These are phyloP conservation scores for Eimeria acervulina DNA, from an alignment of 169 alveolate species.

Conservation along the genomic window DNA sequence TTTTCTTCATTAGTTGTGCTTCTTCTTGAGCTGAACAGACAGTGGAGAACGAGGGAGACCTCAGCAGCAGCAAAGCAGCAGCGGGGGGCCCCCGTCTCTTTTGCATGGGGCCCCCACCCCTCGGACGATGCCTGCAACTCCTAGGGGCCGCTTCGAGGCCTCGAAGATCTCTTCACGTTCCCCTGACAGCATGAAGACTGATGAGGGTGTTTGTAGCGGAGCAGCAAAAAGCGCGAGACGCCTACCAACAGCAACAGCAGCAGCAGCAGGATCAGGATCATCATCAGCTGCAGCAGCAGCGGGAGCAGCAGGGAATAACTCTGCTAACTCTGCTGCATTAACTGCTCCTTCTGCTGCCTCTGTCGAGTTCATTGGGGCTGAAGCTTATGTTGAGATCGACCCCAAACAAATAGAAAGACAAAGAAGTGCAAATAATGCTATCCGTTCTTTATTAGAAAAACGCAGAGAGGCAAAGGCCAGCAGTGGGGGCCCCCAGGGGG, in stretches of 20 bases:
- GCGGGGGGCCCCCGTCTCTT: no score
- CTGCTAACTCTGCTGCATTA: no score
- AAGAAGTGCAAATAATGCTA: neutral
- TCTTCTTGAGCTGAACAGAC: no score
- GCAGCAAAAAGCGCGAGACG: no score
- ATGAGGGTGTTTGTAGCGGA: neutral
- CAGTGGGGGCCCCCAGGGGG: neutral
- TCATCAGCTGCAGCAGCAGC: neutral
- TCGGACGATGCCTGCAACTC: no score
- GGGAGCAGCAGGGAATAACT: neutral
- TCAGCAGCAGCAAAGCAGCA: no score
- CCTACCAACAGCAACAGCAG: neutral
- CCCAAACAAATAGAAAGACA: neutral
- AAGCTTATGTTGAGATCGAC: neutral
- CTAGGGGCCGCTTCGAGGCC: no score
- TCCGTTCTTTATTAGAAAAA: neutral
- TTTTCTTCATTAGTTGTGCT: no score
- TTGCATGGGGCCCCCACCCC: no score
- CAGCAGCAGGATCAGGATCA: neutral
- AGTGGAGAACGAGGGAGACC: no score
- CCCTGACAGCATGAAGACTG: no score
- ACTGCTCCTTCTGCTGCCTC: neutral
- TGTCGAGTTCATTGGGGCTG: slow-evolving; percentile 28
- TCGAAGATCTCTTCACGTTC: no score
- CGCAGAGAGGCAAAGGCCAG: neutral